Percentiles rank a stretch among this genome's conserved stretches.
Conservation (phyloP, 2,329 filamentous ascomycete species). For the Zasmidium angulare region DNA sequence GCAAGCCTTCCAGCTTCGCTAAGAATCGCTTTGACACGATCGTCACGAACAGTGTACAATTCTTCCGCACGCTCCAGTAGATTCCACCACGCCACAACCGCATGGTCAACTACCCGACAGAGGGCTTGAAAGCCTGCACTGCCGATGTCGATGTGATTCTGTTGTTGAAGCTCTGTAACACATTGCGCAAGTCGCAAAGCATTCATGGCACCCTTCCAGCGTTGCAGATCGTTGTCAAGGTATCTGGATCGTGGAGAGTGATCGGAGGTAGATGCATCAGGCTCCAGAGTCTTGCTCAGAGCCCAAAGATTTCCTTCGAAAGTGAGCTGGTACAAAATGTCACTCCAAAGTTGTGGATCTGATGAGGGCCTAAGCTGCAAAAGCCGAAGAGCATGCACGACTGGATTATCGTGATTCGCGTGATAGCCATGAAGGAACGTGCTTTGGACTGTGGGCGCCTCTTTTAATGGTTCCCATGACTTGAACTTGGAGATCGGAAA, state of each 20-base stretch:
- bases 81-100: neutral
- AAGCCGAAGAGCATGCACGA: constrained; percentile 31
- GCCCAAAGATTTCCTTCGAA: neutral
- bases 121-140: neutral
- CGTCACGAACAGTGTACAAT: neutral
- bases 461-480: neutral
- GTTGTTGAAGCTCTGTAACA: neutral
- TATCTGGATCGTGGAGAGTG: neutral
- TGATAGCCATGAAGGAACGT: neutral
- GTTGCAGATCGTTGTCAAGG: neutral
- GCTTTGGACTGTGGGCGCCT: too few species aligned
- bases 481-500: neutral
- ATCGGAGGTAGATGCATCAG: neutral
- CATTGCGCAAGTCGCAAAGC: neutral
- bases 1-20: neutral
- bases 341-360: constrained; percentile 26
- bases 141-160: neutral
- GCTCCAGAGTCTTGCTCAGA: neutral
- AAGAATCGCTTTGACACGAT: neutral
- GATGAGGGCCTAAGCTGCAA: constrained; percentile 20
- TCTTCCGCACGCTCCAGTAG: neutral
- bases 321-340: constrained; percentile 16
- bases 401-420: neutral
- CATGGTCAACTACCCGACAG: neutral
- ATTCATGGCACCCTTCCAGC: neutral